Evolutionary conservation across 1,284 basidiomycete species (phyloP), one percentile per base, ranked within the genome.

Genomic region (Ustilago hordei): DNA sequence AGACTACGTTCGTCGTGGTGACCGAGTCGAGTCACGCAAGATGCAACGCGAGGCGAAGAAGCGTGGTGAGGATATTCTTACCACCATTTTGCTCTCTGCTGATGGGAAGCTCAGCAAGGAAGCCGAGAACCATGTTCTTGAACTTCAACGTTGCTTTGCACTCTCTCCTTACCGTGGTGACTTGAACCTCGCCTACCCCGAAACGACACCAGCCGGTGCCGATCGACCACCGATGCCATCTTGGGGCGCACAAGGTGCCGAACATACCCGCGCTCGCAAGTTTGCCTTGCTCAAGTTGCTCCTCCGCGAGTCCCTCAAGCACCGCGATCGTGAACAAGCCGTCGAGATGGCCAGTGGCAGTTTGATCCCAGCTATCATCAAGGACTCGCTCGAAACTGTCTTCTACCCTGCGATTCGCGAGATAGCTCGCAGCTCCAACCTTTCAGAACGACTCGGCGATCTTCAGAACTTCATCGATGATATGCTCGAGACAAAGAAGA

Each of bases 391-490:
- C 43, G 69, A 81, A 39, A 75, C 75, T 5, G 79, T 86, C 35
- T 84, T 85, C 38, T 85, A 83, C 58, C 70, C 77, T 19, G 69
- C 75, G 8, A 79, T 85, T 58, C 78, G 75, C 41, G 36, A 65
- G 50, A 81, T 83, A 7, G 79, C 82, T 11, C 47, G 60, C 23
- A 67, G 58, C 28, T 69, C 79, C 31, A 79, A 86, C 60, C 69
- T 85, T 28, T 72, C 77, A 48, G 80, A 66, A 15, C 79, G 82
- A 4, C 69, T 86, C 19, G 81, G 76, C 39, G 84, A 86, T 64
- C 62, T 85, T 48, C 81, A 86, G 64, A 75, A 76, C 52, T 80
- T 84, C 55, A 66, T 85, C 63, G 80, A 85, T 31, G 84, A 86
- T 53, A 55, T 80, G 66, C 76, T 85, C 68, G 69, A 81, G 38